phyloP scores from a whole-genome alignment of 768 basidiomycete species.

The Lactarius pseudohatsudake region DNA sequence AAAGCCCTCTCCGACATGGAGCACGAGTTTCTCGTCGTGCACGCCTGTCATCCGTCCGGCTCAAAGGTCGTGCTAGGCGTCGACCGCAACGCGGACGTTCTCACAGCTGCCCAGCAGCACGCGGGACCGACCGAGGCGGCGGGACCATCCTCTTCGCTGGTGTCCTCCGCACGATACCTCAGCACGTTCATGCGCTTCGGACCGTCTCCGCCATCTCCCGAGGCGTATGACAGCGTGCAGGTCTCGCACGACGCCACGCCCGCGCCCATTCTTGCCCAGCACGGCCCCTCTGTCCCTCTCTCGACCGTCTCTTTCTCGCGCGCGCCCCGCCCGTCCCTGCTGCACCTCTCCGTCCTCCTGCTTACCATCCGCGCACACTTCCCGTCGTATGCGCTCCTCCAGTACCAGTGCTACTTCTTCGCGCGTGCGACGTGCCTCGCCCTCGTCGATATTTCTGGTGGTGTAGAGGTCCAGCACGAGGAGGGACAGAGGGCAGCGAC shows the following conservation, averaged over 20 bases:
- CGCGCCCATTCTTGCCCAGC: constrained; percentile 17
- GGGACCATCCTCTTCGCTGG: background rate
- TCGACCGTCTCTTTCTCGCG: constrained; percentile 24
- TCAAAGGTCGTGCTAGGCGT: constrained; percentile 25
- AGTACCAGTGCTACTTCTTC: constrained; percentile 30
- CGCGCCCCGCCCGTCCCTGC: constrained; percentile 18
- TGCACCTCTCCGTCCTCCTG: constrained; percentile 27
- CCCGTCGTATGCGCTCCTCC: constrained; percentile 27
- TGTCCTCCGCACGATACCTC: constrained; percentile 19
- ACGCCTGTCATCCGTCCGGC: constrained; percentile 20
- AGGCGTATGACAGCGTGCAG: constrained; percentile 27
- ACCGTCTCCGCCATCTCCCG: background rate
- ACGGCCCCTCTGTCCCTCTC: constrained; percentile 22
- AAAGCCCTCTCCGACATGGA: constrained; percentile 28
- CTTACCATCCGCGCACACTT: constrained; percentile 26
- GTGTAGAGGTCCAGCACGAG: constrained; percentile 18
- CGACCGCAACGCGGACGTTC: constrained; percentile 27
- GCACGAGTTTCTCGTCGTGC: constrained; percentile 28
- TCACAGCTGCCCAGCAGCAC: background rate
- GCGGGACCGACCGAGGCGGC: background rate
- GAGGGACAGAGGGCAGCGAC: constrained; percentile 21
- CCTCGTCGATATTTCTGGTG: constrained; percentile 20
- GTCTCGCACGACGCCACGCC: constrained; percentile 27
- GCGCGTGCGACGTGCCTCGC: constrained; percentile 25
- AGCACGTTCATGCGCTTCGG: constrained; percentile 14